Evolutionary conservation across 164 flowering plant genomes (phyloP), one percentile per base, ranked within the genome.

Genomic region (Chloranthus sessilifolius): DNA sequence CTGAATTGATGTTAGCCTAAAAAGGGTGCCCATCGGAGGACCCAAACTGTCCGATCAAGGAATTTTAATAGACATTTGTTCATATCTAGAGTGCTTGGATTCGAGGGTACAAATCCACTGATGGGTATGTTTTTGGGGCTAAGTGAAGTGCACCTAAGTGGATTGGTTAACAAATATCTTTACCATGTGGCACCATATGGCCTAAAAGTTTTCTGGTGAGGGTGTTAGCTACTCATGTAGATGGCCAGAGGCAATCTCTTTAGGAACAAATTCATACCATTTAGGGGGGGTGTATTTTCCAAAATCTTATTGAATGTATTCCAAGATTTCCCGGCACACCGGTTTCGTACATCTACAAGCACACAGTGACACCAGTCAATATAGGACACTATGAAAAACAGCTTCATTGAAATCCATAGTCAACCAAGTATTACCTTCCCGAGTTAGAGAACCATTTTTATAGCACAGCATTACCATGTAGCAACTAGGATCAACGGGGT

Each of bases 391-490:
- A 14, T 11, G 16, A 24, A 50, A 19, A 25, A 23, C 24, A n/a
- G n/a, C 22, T 24, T 40, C 37, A 47, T 20, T 12, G 27, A 25
- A 54, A 40, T 16, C 16, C 22, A n/a, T 10, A 28, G 17, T 7
- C 47, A 16, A 3, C 30, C 34, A 11, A 15, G 26, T 1, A 17
- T 7, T 64, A 88, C 99, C 97, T 92, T 88, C 99, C 52, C 99
- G 94, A 38, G 92, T 84, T 16, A 92, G 65, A 50, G 99, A 92
- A 6, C 92, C 97, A 68, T 92, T 92, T 69, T 92, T 92, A 58
- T 88, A 88, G 53, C 55, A 59, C 61, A 92, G 43, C 99, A 92
- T 92, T 24, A 92, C 95, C 95, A 92, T 86, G 65, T 81, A 86
- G 58, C 84, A 72, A 53, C 73, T 51, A 36, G 78, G 68, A 59